phyloP scores from a whole-genome alignment of 768 basidiomycete species.

The Gymnopilus junonius region DNA sequence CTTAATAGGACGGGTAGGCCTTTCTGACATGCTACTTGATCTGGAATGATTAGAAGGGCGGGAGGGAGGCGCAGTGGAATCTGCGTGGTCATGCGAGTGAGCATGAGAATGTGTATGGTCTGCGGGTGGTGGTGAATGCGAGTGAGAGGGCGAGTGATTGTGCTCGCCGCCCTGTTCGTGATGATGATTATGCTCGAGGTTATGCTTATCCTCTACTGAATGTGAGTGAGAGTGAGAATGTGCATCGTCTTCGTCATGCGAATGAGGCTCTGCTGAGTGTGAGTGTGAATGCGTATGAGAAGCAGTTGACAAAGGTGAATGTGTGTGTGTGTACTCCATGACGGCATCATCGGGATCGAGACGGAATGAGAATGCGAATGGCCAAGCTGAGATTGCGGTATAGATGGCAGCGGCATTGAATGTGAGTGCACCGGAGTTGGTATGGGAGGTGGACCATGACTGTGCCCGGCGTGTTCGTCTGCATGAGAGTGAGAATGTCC shows the following conservation, averaged over 20 bases:
- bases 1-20: constrained; percentile 15
- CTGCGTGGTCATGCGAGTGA: constrained; percentile 49
- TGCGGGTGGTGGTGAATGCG: constrained; percentile 11
- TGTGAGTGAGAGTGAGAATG: constrained; percentile 18
- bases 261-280: constrained; percentile 24
- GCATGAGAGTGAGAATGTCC: constrained; percentile 50
- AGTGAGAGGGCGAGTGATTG: too few species aligned
- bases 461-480: constrained; percentile 34
- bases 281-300: constrained; percentile 25
- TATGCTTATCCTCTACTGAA: constrained; percentile 17
- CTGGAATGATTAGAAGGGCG: constrained; percentile 49
- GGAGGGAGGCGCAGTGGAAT: neutral
- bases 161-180: too few species aligned
- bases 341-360: constrained; percentile 18
- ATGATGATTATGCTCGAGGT: constrained; percentile 22
- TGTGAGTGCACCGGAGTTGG: constrained; percentile 20
- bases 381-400: constrained; percentile 1
- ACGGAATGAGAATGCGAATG: constrained; percentile 31
- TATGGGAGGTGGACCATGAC: constrained; percentile 30
- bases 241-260: constrained; percentile 6
- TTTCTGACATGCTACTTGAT: constrained; percentile 19
- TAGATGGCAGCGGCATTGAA: constrained; percentile 10
- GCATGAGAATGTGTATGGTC: constrained; percentile 47
- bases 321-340: constrained; percentile 29
- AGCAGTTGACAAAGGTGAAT: constrained; percentile 31